Conservation (phyloP, 345 rosid species). For the Corymbia maculata region DNA sequence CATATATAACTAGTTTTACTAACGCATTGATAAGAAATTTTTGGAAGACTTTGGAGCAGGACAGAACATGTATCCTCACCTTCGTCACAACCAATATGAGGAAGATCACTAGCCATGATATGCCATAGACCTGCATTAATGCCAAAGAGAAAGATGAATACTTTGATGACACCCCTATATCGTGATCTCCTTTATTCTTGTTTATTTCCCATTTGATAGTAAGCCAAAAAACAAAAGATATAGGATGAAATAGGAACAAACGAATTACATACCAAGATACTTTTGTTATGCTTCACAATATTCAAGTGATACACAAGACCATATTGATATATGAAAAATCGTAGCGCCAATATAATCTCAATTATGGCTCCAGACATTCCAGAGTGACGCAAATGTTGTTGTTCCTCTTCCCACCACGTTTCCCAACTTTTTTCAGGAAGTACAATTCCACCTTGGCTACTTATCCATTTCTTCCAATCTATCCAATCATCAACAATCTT, state of each 20-base stretch:
- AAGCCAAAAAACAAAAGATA: neutral
- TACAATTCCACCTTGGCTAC: conserved; percentile 83
- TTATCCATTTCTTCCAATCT: conserved; percentile 98
- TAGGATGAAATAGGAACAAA: neutral
- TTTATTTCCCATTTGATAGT: too few species aligned
- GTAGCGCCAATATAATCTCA: conserved; percentile 1
- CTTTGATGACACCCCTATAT: neutral
- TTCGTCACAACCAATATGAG: conserved; percentile 81
- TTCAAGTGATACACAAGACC: conserved; percentile 89
- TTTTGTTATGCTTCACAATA: conserved; percentile 35
- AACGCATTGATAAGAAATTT: neutral
- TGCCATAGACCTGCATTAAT: conserved; percentile 60
- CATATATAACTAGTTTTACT: neutral
- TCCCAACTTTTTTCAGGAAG: conserved; percentile 96
- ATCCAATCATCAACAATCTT: conserved; percentile 99
- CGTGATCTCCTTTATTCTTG: neutral
- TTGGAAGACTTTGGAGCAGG: too few species aligned
- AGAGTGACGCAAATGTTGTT: conserved; percentile 81
- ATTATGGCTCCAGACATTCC: conserved; percentile 79
- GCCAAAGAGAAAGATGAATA: neutral
- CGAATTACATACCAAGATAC: conserved; percentile 47
- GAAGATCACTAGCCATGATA: conserved; percentile 92
- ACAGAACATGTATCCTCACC: conserved; percentile 27
- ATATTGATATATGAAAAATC: conserved; percentile 89
- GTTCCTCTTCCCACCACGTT: conserved; percentile 99